Evolutionary conservation across 2,329 filamentous ascomycete species (phyloP).

Genomic region (Trichoderma afroharzianum): DNA sequence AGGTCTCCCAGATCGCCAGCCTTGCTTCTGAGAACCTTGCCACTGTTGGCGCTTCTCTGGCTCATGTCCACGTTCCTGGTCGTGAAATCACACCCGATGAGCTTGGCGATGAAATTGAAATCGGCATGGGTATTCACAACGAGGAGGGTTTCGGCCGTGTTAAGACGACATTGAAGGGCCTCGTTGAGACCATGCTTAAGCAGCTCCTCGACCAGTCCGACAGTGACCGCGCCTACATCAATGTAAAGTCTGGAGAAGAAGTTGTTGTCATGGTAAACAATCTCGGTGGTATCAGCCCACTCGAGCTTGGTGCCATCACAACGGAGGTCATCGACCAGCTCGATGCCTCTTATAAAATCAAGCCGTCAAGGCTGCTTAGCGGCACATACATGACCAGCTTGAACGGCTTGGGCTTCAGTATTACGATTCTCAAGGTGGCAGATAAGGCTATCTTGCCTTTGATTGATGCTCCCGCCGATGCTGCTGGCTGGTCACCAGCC

Average conservation of each 20-base stretch:
- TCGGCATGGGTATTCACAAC: slow-evolving; percentile 34
- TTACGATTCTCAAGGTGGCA: slow-evolving; percentile 41
- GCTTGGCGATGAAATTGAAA: slow-evolving; percentile 55
- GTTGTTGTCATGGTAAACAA: slow-evolving; percentile 23
- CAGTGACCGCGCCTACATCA: slow-evolving; percentile 51
- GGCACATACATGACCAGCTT: slow-evolving; percentile 67
- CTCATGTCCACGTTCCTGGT: slow-evolving; percentile 54
- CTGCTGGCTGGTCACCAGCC: slow-evolving; percentile 56
- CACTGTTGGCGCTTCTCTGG: slow-evolving; percentile 49
- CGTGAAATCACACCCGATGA: slow-evolving; percentile 33
- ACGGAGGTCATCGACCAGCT: slow-evolving; percentile 22
- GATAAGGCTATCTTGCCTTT: slow-evolving; percentile 60
- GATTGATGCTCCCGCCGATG: slow-evolving; percentile 64
- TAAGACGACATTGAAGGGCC: slow-evolving; percentile 44
- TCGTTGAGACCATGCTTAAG: slow-evolving; percentile 59
- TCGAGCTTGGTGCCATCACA: slow-evolving; percentile 24
- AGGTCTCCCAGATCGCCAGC: slow-evolving; percentile 42
- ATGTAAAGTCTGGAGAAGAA: slow-evolving; percentile 39
- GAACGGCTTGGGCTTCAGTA: slow-evolving; percentile 69
- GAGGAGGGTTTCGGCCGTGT: slow-evolving; percentile 41
- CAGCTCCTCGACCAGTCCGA: slow-evolving; percentile 57
- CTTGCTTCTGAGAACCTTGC: slow-evolving; percentile 46
- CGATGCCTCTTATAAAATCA: slow-evolving; percentile 25
- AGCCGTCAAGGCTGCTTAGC: slow-evolving; percentile 43
- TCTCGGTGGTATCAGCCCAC: slow-evolving; percentile 21